Evolutionary conservation across 2,329 filamentous ascomycete genomes (phyloP).

Genomic region (Pseudocercospora eumusae): DNA sequence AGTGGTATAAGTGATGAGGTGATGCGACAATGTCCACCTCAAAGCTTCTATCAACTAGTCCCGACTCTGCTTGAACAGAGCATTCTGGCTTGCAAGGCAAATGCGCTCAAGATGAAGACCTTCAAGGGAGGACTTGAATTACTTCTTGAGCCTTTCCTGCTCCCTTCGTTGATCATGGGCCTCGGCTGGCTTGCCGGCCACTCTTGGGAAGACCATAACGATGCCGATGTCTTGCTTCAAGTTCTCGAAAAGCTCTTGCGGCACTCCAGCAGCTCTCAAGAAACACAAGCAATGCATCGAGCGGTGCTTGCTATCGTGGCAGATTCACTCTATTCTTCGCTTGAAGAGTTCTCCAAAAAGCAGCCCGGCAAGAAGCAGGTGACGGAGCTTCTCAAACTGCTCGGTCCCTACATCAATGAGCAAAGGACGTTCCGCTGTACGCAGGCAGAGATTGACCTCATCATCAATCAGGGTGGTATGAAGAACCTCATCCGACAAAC

Average conservation of each 20-base stretch:
- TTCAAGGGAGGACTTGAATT: slow-evolving; percentile 78
- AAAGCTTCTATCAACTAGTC: slow-evolving; percentile 78
- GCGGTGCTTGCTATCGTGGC: slow-evolving; percentile 72
- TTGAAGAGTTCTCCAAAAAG: slow-evolving; percentile 66
- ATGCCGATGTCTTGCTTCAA: slow-evolving; percentile 68
- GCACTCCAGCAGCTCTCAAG: slow-evolving; percentile 68
- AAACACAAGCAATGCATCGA: slow-evolving; percentile 69
- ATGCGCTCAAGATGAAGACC: slow-evolving; percentile 66
- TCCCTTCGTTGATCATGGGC: slow-evolving; percentile 75
- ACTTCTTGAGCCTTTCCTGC: slow-evolving; percentile 74
- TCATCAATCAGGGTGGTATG: slow-evolving; percentile 53
- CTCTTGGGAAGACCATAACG: slow-evolving; percentile 64
- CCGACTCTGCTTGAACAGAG: slow-evolving; percentile 77
- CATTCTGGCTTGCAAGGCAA: slow-evolving; percentile 67
- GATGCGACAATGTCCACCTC: slow-evolving; percentile 78
- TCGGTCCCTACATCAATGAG: slow-evolving; percentile 60
- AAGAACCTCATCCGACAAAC: slow-evolving; percentile 60
- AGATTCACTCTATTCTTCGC: slow-evolving; percentile 65
- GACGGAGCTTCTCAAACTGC: slow-evolving; percentile 62
- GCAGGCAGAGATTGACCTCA: slow-evolving; percentile 56
- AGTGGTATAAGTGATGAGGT: slow-evolving; percentile 75
- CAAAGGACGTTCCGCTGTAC: slow-evolving; percentile 64
- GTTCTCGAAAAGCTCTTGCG: slow-evolving; percentile 72
- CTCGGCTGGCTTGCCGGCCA: slow-evolving; percentile 71
- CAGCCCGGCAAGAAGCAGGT: slow-evolving; percentile 70